Evolutionary conservation across 139 green algal species (phyloP).

Genomic region (Micractinium conductrix): DNA sequence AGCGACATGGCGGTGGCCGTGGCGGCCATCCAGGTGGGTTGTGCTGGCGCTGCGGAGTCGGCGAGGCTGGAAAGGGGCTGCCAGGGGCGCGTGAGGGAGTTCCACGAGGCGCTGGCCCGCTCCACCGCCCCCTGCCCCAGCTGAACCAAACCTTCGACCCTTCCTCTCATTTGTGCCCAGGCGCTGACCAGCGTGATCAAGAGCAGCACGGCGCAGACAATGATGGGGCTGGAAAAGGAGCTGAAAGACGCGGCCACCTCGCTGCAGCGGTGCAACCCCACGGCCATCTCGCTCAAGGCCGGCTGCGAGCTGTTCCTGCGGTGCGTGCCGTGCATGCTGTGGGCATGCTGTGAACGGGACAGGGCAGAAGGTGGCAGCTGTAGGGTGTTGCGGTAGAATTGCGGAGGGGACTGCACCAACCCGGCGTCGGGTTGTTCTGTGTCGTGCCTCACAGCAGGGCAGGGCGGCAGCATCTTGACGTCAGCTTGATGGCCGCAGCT

Average conservation of each 20-base stretch:
- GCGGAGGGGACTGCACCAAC: too few relatives aligned
- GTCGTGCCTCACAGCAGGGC: too few relatives aligned
- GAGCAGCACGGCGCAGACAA: conserved; percentile 71
- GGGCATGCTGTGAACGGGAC: too few relatives aligned
- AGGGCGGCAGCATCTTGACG: too few relatives aligned
- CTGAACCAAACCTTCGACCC: too few relatives aligned
- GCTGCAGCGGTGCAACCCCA: conserved; percentile 86
- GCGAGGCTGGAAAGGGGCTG: background rate
- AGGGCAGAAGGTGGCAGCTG: too few relatives aligned
- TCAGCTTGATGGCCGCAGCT: too few relatives aligned
- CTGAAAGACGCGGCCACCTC: conserved; percentile 78
- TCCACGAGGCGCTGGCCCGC: conserved; percentile 70
- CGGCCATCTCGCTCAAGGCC: conserved; percentile 88
- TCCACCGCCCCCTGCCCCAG: too few relatives aligned
- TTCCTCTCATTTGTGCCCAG: conserved; percentile 29
- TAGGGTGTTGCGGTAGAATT: too few relatives aligned
- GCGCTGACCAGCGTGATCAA: conserved; percentile 86
- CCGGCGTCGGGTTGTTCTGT: too few relatives aligned
- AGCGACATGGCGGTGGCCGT: conserved; percentile 75
- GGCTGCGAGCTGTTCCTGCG: conserved; percentile 94
- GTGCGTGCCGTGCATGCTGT: too few relatives aligned
- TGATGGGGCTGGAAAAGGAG: conserved; percentile 92
- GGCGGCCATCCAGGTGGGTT: conserved; percentile 75
- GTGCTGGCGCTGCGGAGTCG: background rate
- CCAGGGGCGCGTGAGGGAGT: conserved; percentile 82